Base-by-base conservation (phyloP, 108 stramenopile species). In the Skeletonema marinoi region DNA sequence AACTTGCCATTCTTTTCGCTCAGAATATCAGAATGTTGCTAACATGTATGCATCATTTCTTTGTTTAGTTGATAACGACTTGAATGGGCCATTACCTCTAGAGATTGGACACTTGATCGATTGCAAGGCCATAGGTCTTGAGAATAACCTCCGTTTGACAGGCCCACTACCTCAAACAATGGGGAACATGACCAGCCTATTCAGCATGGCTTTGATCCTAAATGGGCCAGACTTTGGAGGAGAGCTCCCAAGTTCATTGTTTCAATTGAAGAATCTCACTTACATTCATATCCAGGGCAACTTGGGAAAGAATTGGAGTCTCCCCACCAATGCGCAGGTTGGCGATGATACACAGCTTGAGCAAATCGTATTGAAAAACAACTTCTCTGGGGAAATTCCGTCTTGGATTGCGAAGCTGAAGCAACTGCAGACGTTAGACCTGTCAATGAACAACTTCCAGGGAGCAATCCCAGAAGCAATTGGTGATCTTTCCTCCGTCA, bases 31-130 rank as follows among this genome's bases (percentile, higher is more conserved):
- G 41, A 13, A 10, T 42, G 1, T 42, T 13, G 12, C 41, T 42
- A 42, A 42, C 13, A 36, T 25, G 35, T 42, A 42, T 12, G 3
- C 14, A 3, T 13, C 41, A 2, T 13, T 13, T 10, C 10, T 42
- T 42, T 42, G 11, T 12, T 13, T 42, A 42, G 39, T 41, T 41
- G 39, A 12, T 0, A 87, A 86, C 62, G 48, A 46, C 4, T 36
- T 89, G 11, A 74, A 69, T 29, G 88, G 88, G 11, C 36, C 64
- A 14, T 64, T 89, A 33, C 81, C 86, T 30, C 32, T 73, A 32
- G 68, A 73, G 32, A 38, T 86, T 29, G 86, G 81, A 17, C 50
- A 70, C 32, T 30, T 68, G 21, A 14, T 50, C 10, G 67, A 68
- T 50, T 3, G 25, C 14, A 14, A n/a, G n/a, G 25, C 4, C 19